These are phyloP conservation scores for Naganishia randhawae DNA, from an alignment of 768 basidiomycete genomes.

Conservation along the genomic window DNA sequence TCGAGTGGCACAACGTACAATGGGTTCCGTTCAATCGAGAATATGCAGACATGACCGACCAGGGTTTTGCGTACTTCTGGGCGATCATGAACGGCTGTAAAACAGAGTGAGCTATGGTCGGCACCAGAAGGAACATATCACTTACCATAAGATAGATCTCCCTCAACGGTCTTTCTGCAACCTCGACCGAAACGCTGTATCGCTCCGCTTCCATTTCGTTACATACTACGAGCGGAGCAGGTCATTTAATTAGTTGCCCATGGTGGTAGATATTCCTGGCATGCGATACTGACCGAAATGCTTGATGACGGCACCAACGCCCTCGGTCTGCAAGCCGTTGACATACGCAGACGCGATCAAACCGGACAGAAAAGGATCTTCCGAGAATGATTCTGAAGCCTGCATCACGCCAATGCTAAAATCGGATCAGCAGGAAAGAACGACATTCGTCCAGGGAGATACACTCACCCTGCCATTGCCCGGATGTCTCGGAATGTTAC, in stretches of 20 bases:
- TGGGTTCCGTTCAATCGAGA: conserved; percentile 26
- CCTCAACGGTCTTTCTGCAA: conserved; percentile 58
- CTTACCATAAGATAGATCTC: conserved; percentile 62
- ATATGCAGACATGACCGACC: conserved; percentile 17
- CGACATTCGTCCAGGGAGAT: conserved; percentile 40
- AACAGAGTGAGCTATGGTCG: conserved; percentile 47
- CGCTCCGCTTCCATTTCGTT: conserved; percentile 70
- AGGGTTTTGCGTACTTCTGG: conserved; percentile 53
- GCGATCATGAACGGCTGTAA: conserved; percentile 59
- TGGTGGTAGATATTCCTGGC: conserved; percentile 62
- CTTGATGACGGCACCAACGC: conserved; percentile 75
- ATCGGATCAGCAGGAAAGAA: conserved; percentile 60
- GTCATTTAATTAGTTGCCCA: background rate
- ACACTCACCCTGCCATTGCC: conserved; percentile 8
- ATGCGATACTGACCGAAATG: conserved; percentile 51
- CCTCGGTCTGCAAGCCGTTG: conserved; percentile 68
- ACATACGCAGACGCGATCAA: conserved; percentile 68
- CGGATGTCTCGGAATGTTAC: conserved; percentile 7
- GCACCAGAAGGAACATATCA: background rate
- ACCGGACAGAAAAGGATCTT: conserved; percentile 70
- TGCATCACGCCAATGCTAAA: conserved; percentile 49
- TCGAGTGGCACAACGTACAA: background rate
- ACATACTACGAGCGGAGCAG: conserved; percentile 1
- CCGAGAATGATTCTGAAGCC: conserved; percentile 50
- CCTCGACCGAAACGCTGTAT: conserved; percentile 4